These are phyloP conservation scores for Talaromyces sp. DNA, from an alignment of 2,329 filamentous ascomycete genomes.

Conservation along the genomic window DNA sequence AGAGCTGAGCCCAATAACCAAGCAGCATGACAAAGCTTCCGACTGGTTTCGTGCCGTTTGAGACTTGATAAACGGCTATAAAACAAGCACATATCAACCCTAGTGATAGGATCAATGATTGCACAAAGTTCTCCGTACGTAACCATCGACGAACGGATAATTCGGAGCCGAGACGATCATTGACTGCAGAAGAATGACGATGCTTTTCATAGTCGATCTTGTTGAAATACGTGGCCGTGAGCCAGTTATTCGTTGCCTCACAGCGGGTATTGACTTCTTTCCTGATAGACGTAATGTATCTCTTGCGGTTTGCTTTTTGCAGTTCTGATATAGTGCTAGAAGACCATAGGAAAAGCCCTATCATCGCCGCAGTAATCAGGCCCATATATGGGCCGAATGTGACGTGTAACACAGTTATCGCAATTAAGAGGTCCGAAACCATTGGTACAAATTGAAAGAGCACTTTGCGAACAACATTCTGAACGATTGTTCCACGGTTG, in stretches of 20 bases:
- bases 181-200: constrained; percentile 47
- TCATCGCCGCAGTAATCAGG: constrained; percentile 49
- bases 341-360: constrained; percentile 55
- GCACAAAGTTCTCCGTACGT: constrained; percentile 39
- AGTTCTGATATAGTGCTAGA: constrained; percentile 40
- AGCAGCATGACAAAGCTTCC: constrained; percentile 65
- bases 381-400: constrained; percentile 64
- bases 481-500: constrained; percentile 61
- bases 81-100: constrained; percentile 52
- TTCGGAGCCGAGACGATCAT: constrained; percentile 38
- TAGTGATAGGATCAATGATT: constrained; percentile 49
- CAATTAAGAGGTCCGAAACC: constrained; percentile 60
- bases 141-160: constrained; percentile 37
- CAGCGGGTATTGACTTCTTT: constrained; percentile 56
- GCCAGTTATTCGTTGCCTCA: constrained; percentile 61
- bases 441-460: constrained; percentile 63
- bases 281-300: constrained; percentile 43
- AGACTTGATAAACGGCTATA: constrained; percentile 56
- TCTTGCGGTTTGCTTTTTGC: constrained; percentile 42
- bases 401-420: constrained; percentile 60
- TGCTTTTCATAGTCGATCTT: constrained; percentile 54
- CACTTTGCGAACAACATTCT: constrained; percentile 59
- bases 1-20: constrained; percentile 61
- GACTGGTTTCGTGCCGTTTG: constrained; percentile 50
- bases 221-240: constrained; percentile 60